Percentiles rank a stretch among this genome's conserved stretches.
phyloP scores from a whole-genome alignment of 163 green algal species.

The Chloroidium sp. region DNA sequence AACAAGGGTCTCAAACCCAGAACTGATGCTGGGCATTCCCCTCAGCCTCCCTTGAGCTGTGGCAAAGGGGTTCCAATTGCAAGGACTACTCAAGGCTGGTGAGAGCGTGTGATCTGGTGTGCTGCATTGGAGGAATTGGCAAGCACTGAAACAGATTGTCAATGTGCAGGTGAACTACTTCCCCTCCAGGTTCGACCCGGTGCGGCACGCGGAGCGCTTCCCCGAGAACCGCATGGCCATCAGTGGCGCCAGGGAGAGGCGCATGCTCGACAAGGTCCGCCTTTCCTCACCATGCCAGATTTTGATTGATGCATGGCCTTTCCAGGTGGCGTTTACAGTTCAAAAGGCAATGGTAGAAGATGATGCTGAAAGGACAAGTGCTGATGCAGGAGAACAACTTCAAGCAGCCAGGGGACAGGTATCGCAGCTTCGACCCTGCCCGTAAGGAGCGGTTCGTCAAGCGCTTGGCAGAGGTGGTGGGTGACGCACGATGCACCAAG shows the following conservation, averaged over 20 bases:
- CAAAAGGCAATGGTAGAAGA: background rate
- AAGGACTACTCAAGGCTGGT: too few species aligned
- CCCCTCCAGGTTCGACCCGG: conserved; percentile 80
- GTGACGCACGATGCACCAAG: conserved; percentile 61
- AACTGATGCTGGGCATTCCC: too few species aligned
- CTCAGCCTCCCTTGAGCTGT: too few species aligned
- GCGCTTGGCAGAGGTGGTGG: conserved; percentile 56
- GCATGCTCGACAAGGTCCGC: conserved; percentile 68
- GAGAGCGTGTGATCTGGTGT: too few species aligned
- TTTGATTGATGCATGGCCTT: too few species aligned
- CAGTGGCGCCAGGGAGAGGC: conserved; percentile 61
- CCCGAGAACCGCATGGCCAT: conserved; percentile 48
- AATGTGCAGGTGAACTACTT: conserved; percentile 90
- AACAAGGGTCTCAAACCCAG: background rate
- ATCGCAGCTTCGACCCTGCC: conserved; percentile 56
- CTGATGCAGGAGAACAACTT: conserved; percentile 30
- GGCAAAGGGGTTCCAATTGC: too few species aligned
- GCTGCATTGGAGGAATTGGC: too few species aligned
- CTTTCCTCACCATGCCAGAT: background rate
- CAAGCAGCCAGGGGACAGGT: conserved; percentile 72
- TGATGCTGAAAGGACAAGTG: background rate
- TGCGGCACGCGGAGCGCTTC: conserved; percentile 65
- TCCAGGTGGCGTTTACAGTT: too few species aligned
- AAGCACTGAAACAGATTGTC: too few species aligned
- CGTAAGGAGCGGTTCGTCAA: conserved; percentile 77